Conservation (phyloP, 179 eudicot species). For the Pouteria campechiana region DNA sequence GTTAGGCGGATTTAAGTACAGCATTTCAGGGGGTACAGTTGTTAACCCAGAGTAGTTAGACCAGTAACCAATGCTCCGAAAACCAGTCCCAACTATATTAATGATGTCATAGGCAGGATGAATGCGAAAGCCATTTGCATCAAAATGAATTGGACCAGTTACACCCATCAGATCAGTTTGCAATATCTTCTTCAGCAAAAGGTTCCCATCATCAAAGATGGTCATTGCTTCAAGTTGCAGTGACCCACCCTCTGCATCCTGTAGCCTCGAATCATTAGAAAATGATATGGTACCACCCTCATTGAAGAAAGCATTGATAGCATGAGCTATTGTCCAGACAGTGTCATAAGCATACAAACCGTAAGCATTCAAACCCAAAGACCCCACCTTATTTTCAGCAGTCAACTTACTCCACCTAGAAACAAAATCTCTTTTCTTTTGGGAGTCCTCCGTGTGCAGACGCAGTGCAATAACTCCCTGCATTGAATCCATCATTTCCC, state of each 20-base stretch:
- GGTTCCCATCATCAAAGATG: slow-evolving; percentile 62
- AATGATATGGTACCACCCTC: slow-evolving; percentile 69
- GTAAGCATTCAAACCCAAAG: slow-evolving; percentile 55
- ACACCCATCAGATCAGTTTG: slow-evolving; percentile 51
- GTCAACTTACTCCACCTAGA: slow-evolving; percentile 47
- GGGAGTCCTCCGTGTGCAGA: slow-evolving; percentile 51
- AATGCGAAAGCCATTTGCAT: slow-evolving; percentile 35
- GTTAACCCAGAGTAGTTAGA: slow-evolving; percentile 77
- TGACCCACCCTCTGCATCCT: slow-evolving; percentile 11
- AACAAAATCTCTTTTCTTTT: slow-evolving; percentile 29
- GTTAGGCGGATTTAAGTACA: slow-evolving; percentile 42
- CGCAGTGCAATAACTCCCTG: slow-evolving; percentile 74
- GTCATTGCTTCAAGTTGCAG: slow-evolving; percentile 56
- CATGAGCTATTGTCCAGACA: slow-evolving; percentile 72
- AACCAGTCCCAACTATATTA: slow-evolving; percentile 75
- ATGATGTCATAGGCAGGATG: slow-evolving; percentile 72
- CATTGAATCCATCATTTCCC: slow-evolving; percentile 21
- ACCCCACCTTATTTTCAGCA: too few species aligned
- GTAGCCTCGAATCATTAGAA: slow-evolving; percentile 40
- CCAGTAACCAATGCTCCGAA: slow-evolving; percentile 73
- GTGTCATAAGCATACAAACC: slow-evolving; percentile 85
- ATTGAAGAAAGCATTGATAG: slow-evolving; percentile 52
- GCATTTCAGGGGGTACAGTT: slow-evolving; percentile 50
- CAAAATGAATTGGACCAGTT: slow-evolving; percentile 63
- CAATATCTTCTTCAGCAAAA: slow-evolving; percentile 40